Evolutionary conservation across 768 basidiomycete genomes (phyloP), one percentile per base, ranked within the genome.

Genomic region (Mycena leptocephala): DNA sequence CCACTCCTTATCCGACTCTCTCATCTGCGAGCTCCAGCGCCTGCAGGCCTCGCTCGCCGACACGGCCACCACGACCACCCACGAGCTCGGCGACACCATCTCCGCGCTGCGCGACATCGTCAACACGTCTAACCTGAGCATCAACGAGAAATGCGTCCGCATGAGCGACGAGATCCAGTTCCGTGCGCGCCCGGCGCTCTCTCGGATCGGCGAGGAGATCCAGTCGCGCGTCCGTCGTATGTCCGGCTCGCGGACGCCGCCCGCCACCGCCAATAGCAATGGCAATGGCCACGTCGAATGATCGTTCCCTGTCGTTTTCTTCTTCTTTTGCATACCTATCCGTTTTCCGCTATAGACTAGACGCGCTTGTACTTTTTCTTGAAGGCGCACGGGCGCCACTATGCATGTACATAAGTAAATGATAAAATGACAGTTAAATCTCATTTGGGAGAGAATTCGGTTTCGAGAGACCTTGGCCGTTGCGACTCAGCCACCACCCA

Each of bases 1-100:
- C 51, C 89, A 92, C 79, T 76, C 85, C 3, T 89, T 95, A 43
- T 93, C 93, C 43, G 90, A 94, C 75, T 90, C 85, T 67, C 92
- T 96, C 92, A 84, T 95, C 62, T 62, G 80, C 32, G 93, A 95
- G 78, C 88, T 96, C 61, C 89, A 92, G 78, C 93, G 91, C 76
- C 86, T 96, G 58, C 90, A 94, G 81, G 80, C 89, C 11, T 91
- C 93, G 16, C 91, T 93, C 33, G 81, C 89, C 18, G 83, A 89
- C 20, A 84, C 92, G 90, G 79, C 81, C 37, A 87, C 90, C 16
- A 93, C 91, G 73, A 84, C 88, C 16, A 86, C 87, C 2, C 80
- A 82, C 59, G 83, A 85, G 26, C 83, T 91, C 20, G 82, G 89
- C 35, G 85, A 86, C 53, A 88, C 91, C 3, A 88, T 91, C 71